phyloP scores from a whole-genome alignment of 2,329 filamentous ascomycete genomes.

The Colletotrichum trifolii region DNA sequence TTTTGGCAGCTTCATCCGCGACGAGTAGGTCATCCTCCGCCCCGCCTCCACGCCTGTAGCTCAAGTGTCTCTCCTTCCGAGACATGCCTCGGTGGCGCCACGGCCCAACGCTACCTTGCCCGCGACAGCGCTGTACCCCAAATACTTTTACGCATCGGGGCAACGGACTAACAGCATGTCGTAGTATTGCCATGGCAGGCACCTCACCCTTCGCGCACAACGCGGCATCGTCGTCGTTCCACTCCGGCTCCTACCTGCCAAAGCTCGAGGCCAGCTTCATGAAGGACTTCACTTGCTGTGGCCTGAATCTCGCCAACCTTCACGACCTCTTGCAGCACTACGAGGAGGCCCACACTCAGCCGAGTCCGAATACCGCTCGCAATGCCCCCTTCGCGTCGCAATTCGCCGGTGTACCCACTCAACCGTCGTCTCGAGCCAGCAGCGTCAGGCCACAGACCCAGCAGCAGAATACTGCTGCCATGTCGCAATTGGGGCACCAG shows the following conservation, averaged over 20 bases:
- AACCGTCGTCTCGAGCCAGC: constrained; percentile 31
- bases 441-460: constrained; percentile 35
- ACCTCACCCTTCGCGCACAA: constrained; percentile 87
- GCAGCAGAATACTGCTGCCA: constrained; percentile 31
- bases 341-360: constrained; percentile 90
- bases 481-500: constrained; percentile 34
- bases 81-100: constrained; percentile 8
- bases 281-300: constrained; percentile 96
- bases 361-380: constrained; percentile 57
- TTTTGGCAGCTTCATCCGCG: constrained; percentile 94
- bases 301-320: constrained; percentile 86
- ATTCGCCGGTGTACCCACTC: constrained; percentile 43
- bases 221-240: constrained; percentile 87
- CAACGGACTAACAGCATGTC: constrained; percentile 32
- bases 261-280: constrained; percentile 98
- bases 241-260: constrained; percentile 95
- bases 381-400: constrained; percentile 53
- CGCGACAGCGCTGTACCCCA: neutral
- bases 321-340: constrained; percentile 97
- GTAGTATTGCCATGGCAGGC: constrained; percentile 92
- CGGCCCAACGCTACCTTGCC: constrained; percentile 5
- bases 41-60: constrained; percentile 38
- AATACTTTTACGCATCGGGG: neutral
- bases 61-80: constrained; percentile 6
- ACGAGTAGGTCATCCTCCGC: constrained; percentile 78